Percentiles rank a stretch among this genome's conserved stretches.
Evolutionary conservation across 495 filamentous ascomycete species (phyloP).

Genomic region (Tuber brumale): DNA sequence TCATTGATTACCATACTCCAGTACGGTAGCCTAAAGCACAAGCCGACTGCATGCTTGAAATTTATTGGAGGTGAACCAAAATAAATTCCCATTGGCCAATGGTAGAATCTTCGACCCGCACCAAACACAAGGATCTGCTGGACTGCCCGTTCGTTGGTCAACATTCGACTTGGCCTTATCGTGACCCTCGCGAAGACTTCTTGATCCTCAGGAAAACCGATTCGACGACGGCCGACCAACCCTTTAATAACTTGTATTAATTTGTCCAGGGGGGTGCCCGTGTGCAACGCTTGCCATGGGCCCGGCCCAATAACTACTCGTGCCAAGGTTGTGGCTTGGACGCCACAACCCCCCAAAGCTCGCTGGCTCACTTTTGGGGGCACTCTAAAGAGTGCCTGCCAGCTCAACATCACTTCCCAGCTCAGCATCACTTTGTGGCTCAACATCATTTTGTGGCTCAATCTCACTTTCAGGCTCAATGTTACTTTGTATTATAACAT

Average conservation of each 20-base stretch:
- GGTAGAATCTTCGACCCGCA: not conserved
- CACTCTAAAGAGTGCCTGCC: too few species aligned
- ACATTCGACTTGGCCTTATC: not conserved
- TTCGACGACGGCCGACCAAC: not conserved
- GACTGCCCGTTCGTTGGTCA: too few species aligned
- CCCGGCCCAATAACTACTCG: too few species aligned
- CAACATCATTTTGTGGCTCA: too few species aligned
- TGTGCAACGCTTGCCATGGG: too few species aligned
- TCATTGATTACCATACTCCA: not conserved
- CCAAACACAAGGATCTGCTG: not conserved
- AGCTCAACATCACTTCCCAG: too few species aligned
- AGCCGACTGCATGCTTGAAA: not conserved
- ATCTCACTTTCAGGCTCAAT: too few species aligned
- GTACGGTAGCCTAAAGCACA: not conserved
- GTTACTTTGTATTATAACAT: too few species aligned
- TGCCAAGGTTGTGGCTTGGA: too few species aligned
- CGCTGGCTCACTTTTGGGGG: too few species aligned
- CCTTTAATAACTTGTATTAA: not conserved
- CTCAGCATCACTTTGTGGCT: too few species aligned
- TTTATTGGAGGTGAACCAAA: not conserved
- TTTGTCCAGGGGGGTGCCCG: not conserved
- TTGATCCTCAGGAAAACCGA: not conserved
- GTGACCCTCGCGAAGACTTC: not conserved
- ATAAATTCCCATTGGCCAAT: not conserved
- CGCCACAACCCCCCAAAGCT: too few species aligned